These are phyloP conservation scores for Neonectria magnoliae DNA, from an alignment of 2,329 filamentous ascomycete genomes.

Conservation along the genomic window DNA sequence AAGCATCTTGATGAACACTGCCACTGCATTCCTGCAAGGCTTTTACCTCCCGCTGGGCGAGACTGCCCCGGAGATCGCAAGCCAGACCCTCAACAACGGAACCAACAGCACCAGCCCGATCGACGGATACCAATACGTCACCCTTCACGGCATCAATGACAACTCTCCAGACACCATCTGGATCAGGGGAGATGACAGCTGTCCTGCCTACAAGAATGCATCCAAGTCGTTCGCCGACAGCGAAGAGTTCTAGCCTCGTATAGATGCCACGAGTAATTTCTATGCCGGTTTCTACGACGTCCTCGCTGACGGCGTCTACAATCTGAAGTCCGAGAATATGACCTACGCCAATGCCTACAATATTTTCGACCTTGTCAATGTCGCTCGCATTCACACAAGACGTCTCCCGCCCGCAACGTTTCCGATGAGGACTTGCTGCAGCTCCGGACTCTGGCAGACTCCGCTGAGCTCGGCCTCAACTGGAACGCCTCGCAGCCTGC, in stretches of 20 bases:
- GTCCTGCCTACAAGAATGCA: slow-evolving; percentile 42
- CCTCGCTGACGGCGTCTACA: slow-evolving; percentile 45
- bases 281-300: slow-evolving; percentile 45
- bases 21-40: slow-evolving; percentile 50
- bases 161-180: slow-evolving; percentile 49
- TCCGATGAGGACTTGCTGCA: slow-evolving; percentile 47
- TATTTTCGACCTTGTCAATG: slow-evolving; percentile 50
- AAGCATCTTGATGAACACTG: slow-evolving; percentile 48
- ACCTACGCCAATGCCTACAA: slow-evolving; percentile 49
- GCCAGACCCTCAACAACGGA: slow-evolving; percentile 46
- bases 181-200: slow-evolving; percentile 51
- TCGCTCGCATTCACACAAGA: slow-evolving; percentile 47
- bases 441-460: slow-evolving; percentile 47
- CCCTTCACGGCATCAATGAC: slow-evolving; percentile 43
- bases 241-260: slow-evolving; percentile 38
- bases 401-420: slow-evolving; percentile 44
- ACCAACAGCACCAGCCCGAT: slow-evolving; percentile 43
- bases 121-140: slow-evolving; percentile 49
- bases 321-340: slow-evolving; percentile 45
- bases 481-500: slow-evolving; percentile 44
- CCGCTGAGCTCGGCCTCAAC: slow-evolving; percentile 46
- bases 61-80: slow-evolving; percentile 40
- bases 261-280: slow-evolving; percentile 44
- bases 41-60: slow-evolving; percentile 47
- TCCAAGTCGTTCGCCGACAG: slow-evolving; percentile 44